Evolutionary conservation across 305 asterid genomes (phyloP).

Genomic region (Fraxinus platypoda): DNA sequence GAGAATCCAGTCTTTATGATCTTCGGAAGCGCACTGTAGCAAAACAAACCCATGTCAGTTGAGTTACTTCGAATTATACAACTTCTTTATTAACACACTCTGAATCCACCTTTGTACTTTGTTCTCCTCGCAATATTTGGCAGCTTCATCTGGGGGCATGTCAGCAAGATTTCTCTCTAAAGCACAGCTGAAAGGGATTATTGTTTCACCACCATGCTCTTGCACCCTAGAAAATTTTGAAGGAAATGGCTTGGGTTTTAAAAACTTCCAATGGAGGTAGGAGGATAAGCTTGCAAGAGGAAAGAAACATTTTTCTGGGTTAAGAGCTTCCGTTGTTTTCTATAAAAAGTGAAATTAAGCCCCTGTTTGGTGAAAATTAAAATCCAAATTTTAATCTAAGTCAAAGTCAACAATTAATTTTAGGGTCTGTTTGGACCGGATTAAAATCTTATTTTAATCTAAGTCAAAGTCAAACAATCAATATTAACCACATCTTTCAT

Average conservation of each 20-base stretch:
- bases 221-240: conserved; percentile 71
- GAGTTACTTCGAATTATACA: conserved; percentile 1
- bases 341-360: neutral
- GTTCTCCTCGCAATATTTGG: conserved; percentile 92
- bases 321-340: neutral
- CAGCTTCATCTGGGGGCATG: conserved; percentile 77
- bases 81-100: conserved; percentile 5
- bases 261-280: neutral
- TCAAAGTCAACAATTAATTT: neutral
- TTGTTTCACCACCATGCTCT: conserved; percentile 93
- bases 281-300: neutral
- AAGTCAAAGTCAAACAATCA: too few relatives aligned
- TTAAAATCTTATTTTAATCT: too few relatives aligned
- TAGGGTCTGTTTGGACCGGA: too few relatives aligned
- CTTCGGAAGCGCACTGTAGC: conserved; percentile 79
- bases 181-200: conserved; percentile 89
- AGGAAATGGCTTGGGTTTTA: neutral
- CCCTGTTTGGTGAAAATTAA: neutral
- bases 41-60: conserved; percentile 32
- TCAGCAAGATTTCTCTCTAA: conserved; percentile 90
- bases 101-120: conserved; percentile 77
- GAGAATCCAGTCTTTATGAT: conserved; percentile 95
- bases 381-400: neutral
- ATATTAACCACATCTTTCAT: too few relatives aligned
- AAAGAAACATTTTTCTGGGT: neutral